A percentile compares a stretch with the other conserved stretches of the same genome.
Conservation (phyloP, 345 rosid genomes). For the Clarkia xantiana region DNA sequence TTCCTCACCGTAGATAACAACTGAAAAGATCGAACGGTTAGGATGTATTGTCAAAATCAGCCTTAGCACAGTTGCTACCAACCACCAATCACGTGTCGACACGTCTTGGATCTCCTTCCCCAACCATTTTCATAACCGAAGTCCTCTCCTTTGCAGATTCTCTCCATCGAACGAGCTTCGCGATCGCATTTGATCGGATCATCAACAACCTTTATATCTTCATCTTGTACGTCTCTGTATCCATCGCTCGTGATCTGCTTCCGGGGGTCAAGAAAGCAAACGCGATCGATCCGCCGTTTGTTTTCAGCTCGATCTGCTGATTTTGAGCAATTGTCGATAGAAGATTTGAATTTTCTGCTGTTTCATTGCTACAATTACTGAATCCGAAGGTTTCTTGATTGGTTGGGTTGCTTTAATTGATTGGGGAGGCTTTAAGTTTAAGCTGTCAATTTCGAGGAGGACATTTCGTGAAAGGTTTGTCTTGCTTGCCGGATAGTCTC, state of each 20-base stretch:
- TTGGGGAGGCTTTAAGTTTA: no score
- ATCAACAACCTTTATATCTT: no score
- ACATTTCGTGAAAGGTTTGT: constrained; percentile 11
- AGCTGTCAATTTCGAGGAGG: constrained; percentile 5
- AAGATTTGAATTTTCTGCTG: constrained; percentile 10
- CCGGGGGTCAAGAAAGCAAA: no score
- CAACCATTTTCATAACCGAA: constrained; percentile 37
- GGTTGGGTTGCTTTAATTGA: not conserved
- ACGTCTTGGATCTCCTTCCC: constrained; percentile 7
- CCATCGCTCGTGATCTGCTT: no score
- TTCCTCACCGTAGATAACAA: no score
- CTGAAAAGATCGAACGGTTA: no score
- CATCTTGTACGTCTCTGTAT: no score
- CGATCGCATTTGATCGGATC: no score
- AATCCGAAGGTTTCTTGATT: constrained; percentile 10
- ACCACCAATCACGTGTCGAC: constrained; percentile 23
- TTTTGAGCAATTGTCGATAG: no score
- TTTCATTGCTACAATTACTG: constrained; percentile 5
- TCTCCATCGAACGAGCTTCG: constrained; percentile 13
- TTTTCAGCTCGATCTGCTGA: no score
- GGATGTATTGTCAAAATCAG: constrained; percentile 9
- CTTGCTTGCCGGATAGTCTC: constrained; percentile 12
- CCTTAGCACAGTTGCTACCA: constrained; percentile 16
- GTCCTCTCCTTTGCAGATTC: constrained; percentile 3
- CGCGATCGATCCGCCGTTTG: no score